Evolutionary conservation across 2,329 filamentous ascomycete species (phyloP).

Genomic region (Hypoxylon sp.): DNA sequence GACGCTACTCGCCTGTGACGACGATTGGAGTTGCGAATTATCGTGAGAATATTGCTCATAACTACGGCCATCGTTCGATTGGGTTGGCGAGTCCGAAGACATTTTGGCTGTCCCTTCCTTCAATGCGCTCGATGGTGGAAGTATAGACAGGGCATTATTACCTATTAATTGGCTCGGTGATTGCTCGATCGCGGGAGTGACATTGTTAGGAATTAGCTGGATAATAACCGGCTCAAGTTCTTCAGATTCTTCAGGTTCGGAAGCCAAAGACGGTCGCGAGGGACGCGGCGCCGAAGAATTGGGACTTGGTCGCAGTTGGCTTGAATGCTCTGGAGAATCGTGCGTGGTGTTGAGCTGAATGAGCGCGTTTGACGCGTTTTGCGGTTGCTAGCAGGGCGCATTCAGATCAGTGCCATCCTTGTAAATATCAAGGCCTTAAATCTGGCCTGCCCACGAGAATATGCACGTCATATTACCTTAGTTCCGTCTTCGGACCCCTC

Average conservation of each 20-base stretch:
- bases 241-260: constrained; percentile 22
- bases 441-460: constrained; percentile 13
- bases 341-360: constrained; percentile 15
- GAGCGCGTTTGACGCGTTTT: constrained; percentile 47
- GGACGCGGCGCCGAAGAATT: constrained; percentile 13
- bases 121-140: constrained; percentile 22
- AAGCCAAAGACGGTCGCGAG: constrained; percentile 11
- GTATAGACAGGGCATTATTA: constrained; percentile 38
- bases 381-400: constrained; percentile 35
- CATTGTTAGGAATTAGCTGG: constrained; percentile 33
- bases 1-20: constrained; percentile 46
- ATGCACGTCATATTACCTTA: constrained; percentile 37
- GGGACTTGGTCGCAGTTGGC: constrained; percentile 7
- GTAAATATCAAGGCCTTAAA: constrained; percentile 23
- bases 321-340: constrained; percentile 23
- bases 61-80: constrained; percentile 68
- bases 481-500: background rate
- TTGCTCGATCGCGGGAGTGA: constrained; percentile 15
- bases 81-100: constrained; percentile 67
- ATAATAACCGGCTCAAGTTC: constrained; percentile 17
- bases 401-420: constrained; percentile 51
- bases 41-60: constrained; percentile 61
- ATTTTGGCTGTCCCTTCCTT: constrained; percentile 56
- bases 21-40: constrained; percentile 46
- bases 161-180: constrained; percentile 31